These are phyloP conservation scores for Aspergillus tanneri DNA, from an alignment of 2,329 filamentous ascomycete species.

Conservation along the genomic window DNA sequence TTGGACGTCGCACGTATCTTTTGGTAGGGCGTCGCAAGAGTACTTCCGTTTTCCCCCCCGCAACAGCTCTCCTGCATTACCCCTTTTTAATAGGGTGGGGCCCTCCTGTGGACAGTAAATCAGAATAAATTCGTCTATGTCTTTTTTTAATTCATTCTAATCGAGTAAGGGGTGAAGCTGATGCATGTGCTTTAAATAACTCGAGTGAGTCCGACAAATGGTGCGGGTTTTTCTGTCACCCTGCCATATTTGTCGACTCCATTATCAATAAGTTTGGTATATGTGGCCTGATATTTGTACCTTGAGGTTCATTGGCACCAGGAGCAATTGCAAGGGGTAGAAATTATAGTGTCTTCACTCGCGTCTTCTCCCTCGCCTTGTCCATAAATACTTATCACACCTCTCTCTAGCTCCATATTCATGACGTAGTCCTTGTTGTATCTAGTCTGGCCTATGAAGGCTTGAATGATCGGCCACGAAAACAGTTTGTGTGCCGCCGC, in stretches of 20 bases:
- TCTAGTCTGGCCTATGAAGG: conserved; percentile 58
- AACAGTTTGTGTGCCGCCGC: conserved; percentile 84
- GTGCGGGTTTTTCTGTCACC: conserved; percentile 55
- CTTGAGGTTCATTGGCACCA: too few species aligned
- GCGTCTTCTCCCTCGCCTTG: conserved; percentile 71
- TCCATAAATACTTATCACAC: conserved; percentile 72
- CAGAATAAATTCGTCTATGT: conserved; percentile 53
- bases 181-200: conserved; percentile 61
- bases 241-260: conserved; percentile 54
- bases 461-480: conserved; percentile 66
- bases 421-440: conserved; percentile 72
- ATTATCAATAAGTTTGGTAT: conserved; percentile 40
- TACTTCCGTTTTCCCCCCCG: conserved; percentile 40
- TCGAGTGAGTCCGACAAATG: conserved; percentile 52
- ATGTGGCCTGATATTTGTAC: too few species aligned
- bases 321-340: conserved; percentile 30
- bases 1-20: conserved; percentile 24
- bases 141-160: conserved; percentile 50
- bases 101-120: conserved; percentile 51
- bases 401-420: conserved; percentile 69
- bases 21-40: conserved; percentile 32
- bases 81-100: too few species aligned
- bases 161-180: conserved; percentile 65
- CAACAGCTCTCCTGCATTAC: conserved; percentile 26
- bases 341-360: conserved; percentile 48